Percentiles rank a stretch among this genome's conserved stretches.
Evolutionary conservation across 2,329 filamentous ascomycete species (phyloP).

Genomic region (Drechslerella stenobrocha): DNA sequence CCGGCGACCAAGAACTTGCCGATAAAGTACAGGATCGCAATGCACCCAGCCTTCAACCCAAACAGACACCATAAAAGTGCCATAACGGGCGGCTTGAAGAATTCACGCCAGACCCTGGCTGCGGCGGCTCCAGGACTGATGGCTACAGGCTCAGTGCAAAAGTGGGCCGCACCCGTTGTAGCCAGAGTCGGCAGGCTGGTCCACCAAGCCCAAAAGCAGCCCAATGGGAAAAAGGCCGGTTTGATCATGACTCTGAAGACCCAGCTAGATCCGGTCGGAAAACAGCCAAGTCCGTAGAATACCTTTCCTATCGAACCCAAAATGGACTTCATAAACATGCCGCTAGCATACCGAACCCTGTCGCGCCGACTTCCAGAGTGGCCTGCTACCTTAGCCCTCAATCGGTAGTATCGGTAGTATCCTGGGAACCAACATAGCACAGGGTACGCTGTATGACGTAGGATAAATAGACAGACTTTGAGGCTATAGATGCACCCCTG

Average conservation of each 20-base stretch:
- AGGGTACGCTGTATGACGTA: too few relatives aligned
- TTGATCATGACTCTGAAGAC: not conserved
- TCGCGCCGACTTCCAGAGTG: conserved; percentile 4
- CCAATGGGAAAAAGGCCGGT: not conserved
- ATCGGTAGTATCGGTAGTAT: too few relatives aligned
- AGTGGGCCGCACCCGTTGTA: not conserved
- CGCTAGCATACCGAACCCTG: not conserved
- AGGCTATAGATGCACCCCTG: too few relatives aligned
- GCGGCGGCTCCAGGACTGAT: not conserved
- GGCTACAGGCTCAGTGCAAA: not conserved
- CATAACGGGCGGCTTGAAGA: conserved; percentile 13
- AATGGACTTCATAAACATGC: not conserved
- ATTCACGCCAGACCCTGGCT: conserved; percentile 1
- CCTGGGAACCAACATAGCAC: too few relatives aligned
- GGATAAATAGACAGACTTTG: too few relatives aligned
- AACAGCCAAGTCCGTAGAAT: not conserved
- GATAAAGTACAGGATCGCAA: too few relatives aligned
- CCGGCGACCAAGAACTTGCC: too few relatives aligned
- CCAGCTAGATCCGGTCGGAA: not conserved
- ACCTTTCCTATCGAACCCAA: not conserved
- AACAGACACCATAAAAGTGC: too few relatives aligned
- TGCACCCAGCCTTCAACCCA: too few relatives aligned
- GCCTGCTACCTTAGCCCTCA: not conserved
- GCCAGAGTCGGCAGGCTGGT: not conserved
- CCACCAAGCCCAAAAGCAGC: not conserved